Conservation (phyloP, 1,284 basidiomycete species). For the Sporisorium graminicola region DNA sequence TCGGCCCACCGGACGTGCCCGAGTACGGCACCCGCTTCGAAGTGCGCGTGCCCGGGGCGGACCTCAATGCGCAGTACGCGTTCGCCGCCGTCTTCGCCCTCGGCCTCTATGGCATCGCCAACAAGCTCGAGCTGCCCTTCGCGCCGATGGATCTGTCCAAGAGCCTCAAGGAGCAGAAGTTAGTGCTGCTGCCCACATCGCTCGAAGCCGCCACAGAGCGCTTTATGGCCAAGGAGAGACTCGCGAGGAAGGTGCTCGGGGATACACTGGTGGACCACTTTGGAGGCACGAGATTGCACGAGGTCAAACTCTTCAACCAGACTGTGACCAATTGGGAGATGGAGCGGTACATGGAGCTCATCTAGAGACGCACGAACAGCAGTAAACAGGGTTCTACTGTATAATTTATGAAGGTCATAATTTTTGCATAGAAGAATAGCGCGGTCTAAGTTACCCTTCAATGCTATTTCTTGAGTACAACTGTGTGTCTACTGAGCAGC, state of each 20-base stretch:
- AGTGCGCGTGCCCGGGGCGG: conserved; percentile 92
- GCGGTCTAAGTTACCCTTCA: too few relatives aligned
- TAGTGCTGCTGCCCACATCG: conserved; percentile 74
- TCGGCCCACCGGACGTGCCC: conserved; percentile 87
- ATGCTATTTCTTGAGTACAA: too few relatives aligned
- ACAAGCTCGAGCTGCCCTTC: conserved; percentile 78
- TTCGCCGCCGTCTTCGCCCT: conserved; percentile 87
- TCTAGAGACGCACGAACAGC: conserved; percentile 10
- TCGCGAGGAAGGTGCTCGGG: conserved; percentile 88
- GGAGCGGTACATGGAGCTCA: conserved; percentile 71
- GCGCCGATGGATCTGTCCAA: conserved; percentile 76
- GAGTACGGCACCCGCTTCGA: conserved; percentile 86
- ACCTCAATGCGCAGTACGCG: conserved; percentile 92
- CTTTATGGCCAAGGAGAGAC: conserved; percentile 82
- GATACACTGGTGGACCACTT: conserved; percentile 92
- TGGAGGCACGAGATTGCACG: conserved; percentile 89
- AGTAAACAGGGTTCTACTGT: background rate
- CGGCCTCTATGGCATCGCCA: conserved; percentile 87
- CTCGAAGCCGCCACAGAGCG: conserved; percentile 82
- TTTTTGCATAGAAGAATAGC: too few relatives aligned
- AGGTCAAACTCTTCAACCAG: conserved; percentile 85
- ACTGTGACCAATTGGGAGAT: conserved; percentile 96
- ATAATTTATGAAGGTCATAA: too few relatives aligned
- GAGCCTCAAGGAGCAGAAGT: conserved; percentile 57
- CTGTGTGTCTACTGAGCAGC: conserved; percentile 17